phyloP scores from a whole-genome alignment of 2,329 filamentous ascomycete genomes.

The Botrytis medusae region DNA sequence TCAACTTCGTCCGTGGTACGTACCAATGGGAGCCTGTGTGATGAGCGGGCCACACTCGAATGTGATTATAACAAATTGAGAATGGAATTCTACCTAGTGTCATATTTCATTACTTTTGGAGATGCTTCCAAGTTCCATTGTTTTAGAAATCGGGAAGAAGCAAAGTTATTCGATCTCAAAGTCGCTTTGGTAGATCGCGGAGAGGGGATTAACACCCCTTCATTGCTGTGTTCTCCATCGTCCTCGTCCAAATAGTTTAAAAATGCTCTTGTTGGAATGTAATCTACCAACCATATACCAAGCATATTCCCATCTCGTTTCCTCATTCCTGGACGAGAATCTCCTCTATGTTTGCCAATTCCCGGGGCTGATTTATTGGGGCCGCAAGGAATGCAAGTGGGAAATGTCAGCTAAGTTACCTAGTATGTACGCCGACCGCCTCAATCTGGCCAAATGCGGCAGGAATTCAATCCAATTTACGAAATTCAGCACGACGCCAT shows the following conservation, averaged over 20 bases:
- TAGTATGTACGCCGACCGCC: conserved; percentile 3
- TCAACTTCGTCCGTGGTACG: neutral
- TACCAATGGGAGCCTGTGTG: neutral
- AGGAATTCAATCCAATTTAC: conserved; percentile 20
- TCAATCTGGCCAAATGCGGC: conserved; percentile 2
- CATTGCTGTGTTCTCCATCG: neutral
- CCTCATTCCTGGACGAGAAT: conserved; percentile 2
- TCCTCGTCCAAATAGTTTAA: neutral
- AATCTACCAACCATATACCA: neutral
- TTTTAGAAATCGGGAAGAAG: neutral
- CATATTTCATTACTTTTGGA: neutral
- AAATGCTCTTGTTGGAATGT: neutral
- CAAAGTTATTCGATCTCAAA: neutral
- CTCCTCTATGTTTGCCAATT: conserved; percentile 1
- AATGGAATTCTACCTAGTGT: neutral
- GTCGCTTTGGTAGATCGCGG: neutral
- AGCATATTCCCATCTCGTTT: neutral
- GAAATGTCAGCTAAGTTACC: conserved; percentile 4
- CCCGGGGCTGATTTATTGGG: conserved; percentile 5
- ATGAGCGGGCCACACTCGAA: neutral
- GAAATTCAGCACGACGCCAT: conserved; percentile 7
- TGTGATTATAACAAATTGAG: neutral
- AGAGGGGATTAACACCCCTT: neutral
- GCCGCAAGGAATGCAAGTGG: conserved; percentile 14
- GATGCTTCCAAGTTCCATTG: neutral